Evolutionary conservation across 345 rosid genomes (phyloP).

Genomic region (Brassica juncea): DNA sequence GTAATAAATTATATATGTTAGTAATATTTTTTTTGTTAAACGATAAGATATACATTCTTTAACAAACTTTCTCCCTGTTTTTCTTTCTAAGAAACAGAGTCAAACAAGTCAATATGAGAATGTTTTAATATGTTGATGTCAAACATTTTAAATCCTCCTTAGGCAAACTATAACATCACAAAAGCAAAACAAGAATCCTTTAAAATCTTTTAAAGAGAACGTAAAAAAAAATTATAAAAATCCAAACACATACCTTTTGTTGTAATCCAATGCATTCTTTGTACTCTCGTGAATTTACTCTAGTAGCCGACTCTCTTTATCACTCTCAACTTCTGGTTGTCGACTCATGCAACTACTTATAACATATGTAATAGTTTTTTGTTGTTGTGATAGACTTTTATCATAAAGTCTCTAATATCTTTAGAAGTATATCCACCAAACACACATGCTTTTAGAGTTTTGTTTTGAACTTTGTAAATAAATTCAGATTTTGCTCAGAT

Average conservation of each 20-base stretch:
- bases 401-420: too few species aligned
- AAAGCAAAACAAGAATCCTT: background rate
- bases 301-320: background rate
- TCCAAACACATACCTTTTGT: background rate
- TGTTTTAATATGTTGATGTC: background rate
- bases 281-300: background rate
- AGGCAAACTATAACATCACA: background rate
- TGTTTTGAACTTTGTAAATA: too few species aligned
- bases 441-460: too few species aligned
- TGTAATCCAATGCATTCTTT: background rate
- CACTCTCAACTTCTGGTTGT: background rate
- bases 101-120: background rate
- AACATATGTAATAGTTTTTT: background rate
- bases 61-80: background rate
- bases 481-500: too few species aligned
- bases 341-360: background rate
- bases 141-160: background rate
- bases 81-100: background rate
- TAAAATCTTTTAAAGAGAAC: background rate
- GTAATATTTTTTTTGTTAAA: too few species aligned
- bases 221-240: too few species aligned
- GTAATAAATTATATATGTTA: too few species aligned
- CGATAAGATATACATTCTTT: too few species aligned
- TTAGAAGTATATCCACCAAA: too few species aligned
- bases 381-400: background rate